Percentiles rank a stretch among this genome's conserved stretches.
These are phyloP conservation scores for Penicillium sp. DNA, from an alignment of 2,329 filamentous ascomycete genomes.

Conservation along the genomic window DNA sequence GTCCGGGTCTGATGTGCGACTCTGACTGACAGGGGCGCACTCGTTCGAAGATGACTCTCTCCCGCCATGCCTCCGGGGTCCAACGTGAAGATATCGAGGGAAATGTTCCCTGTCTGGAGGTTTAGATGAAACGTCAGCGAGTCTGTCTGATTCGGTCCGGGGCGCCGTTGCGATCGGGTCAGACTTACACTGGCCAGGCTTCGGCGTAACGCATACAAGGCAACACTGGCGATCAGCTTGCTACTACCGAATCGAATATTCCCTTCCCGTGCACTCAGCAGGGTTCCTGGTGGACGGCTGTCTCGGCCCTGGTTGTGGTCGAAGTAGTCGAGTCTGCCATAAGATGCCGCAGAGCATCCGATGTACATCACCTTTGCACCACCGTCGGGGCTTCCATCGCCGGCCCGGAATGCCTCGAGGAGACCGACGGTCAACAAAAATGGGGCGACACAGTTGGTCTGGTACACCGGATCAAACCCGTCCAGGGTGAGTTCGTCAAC, in stretches of 20 bases:
- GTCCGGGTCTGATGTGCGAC: slow-evolving; percentile 38
- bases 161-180: not conserved
- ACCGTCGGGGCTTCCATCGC: slow-evolving; percentile 34
- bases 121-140: slow-evolving; percentile 39
- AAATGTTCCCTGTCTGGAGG: slow-evolving; percentile 36
- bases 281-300: slow-evolving; percentile 25
- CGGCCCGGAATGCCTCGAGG: slow-evolving; percentile 41
- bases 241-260: slow-evolving; percentile 39
- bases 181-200: slow-evolving; percentile 39
- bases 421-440: slow-evolving; percentile 41
- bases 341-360: slow-evolving; percentile 37
- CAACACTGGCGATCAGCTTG: slow-evolving; percentile 39
- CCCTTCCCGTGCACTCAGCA: slow-evolving; percentile 35
- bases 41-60: slow-evolving; percentile 28
- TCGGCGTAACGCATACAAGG: slow-evolving; percentile 42
- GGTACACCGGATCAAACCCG: slow-evolving; percentile 42
- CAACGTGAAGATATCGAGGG: slow-evolving; percentile 42
- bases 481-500: slow-evolving; percentile 36
- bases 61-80: slow-evolving; percentile 38
- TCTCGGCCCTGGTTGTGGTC: slow-evolving; percentile 28
- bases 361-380: slow-evolving; percentile 43
- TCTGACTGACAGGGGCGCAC: slow-evolving; percentile 33
- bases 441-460: slow-evolving; percentile 42
- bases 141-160: not conserved
- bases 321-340: slow-evolving; percentile 39